These are phyloP conservation scores for Letharia columbiana DNA, from an alignment of 495 filamentous ascomycete species.

Conservation along the genomic window DNA sequence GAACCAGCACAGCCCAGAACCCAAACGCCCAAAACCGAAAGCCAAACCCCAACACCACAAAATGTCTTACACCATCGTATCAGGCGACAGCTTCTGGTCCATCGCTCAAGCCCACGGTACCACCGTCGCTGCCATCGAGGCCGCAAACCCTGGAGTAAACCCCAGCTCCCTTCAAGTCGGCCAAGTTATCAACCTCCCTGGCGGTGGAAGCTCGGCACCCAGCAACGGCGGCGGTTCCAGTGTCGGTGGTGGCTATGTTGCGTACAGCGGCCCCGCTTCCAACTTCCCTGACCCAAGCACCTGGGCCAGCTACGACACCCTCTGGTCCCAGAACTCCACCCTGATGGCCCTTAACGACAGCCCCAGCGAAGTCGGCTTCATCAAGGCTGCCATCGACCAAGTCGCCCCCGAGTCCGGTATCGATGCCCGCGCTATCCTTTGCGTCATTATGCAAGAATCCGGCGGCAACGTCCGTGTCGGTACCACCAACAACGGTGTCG, in stretches of 20 bases:
- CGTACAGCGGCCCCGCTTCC: conserved; percentile 11
- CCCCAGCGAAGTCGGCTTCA: conserved; percentile 24
- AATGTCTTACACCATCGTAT: conserved; percentile 12
- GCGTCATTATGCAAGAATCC: conserved; percentile 38
- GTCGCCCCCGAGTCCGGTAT: conserved; percentile 30
- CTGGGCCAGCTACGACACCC: conserved; percentile 16
- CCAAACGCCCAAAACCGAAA: neutral
- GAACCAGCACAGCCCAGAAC: neutral
- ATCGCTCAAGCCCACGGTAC: conserved; percentile 17
- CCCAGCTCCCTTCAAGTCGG: conserved; percentile 16
- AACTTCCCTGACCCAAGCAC: conserved; percentile 9
- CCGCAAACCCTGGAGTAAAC: conserved; percentile 17
- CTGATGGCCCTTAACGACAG: conserved; percentile 22
- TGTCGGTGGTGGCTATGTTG: conserved; percentile 12
- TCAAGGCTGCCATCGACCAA: conserved; percentile 25
- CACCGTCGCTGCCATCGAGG: conserved; percentile 10
- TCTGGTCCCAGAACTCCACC: conserved; percentile 18
- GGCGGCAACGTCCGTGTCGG: conserved; percentile 36
- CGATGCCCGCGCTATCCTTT: conserved; percentile 33
- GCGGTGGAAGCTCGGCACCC: neutral
- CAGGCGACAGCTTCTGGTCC: conserved; percentile 15
- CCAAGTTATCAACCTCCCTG: conserved; percentile 19
- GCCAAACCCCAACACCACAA: neutral
- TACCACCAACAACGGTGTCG: conserved; percentile 33
- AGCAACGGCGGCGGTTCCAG: conserved; percentile 5